Conservation (phyloP, 768 basidiomycete genomes). For the Agrocybe chaxingu region DNA sequence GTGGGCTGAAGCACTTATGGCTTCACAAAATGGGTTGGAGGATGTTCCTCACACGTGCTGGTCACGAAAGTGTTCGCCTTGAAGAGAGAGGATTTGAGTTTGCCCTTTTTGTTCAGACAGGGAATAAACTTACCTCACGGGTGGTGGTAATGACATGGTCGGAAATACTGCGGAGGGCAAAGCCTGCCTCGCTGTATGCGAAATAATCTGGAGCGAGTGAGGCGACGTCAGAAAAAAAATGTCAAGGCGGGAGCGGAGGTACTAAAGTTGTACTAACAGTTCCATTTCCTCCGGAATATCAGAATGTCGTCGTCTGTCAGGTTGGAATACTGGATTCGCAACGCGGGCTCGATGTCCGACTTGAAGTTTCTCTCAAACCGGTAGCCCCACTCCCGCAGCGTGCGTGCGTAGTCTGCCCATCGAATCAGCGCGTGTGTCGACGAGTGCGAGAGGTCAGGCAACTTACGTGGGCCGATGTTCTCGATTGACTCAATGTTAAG, state of each 20-base stretch:
- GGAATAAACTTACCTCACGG: slow-evolving; percentile 3
- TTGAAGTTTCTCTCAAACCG: slow-evolving; percentile 10
- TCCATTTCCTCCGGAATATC: slow-evolving; percentile 10
- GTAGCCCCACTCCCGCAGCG: slow-evolving; percentile 8
- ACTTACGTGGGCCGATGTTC: slow-evolving; percentile 10
- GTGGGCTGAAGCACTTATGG: neutral
- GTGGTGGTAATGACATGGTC: slow-evolving; percentile 8
- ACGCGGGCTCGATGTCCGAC: slow-evolving; percentile 6
- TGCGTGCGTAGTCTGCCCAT: slow-evolving; percentile 8
- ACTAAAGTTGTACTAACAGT: slow-evolving; percentile 1
- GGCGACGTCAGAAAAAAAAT: neutral
- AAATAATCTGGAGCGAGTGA: slow-evolving; percentile 6
- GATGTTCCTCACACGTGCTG: slow-evolving; percentile 4
- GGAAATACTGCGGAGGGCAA: slow-evolving; percentile 9
- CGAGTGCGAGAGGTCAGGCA: neutral
- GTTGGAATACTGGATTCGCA: slow-evolving; percentile 7
- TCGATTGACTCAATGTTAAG: slow-evolving; percentile 13
- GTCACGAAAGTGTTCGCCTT: slow-evolving; percentile 4
- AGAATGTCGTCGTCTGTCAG: slow-evolving; percentile 2
- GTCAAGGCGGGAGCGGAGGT: neutral
- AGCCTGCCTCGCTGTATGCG: slow-evolving; percentile 9
- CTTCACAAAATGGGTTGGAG: neutral
- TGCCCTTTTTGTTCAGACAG: neutral
- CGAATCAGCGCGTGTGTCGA: neutral
- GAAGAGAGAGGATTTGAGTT: neutral